Evolutionary conservation across 2,329 filamentous ascomycete species (phyloP), one percentile per base, ranked within the genome.

Genomic region (Monosporascus sp.): DNA sequence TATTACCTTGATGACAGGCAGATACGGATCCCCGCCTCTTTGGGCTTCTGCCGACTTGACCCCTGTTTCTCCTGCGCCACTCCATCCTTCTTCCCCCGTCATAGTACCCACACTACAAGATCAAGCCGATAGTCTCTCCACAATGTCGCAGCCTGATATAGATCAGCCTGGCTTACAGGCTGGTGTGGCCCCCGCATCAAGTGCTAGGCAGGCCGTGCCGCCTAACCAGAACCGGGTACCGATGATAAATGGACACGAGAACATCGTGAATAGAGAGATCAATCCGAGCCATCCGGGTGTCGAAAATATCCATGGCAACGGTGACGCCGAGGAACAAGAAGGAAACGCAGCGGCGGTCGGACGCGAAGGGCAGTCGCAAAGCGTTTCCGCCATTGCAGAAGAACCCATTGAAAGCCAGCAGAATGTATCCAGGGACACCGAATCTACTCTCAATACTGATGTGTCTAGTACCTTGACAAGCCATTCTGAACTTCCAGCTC

Each of bases 21-120:
- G 66, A 56, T 73, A 74, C 56, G 69, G 66, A 56, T 68, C 75
- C 54, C 74, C 75, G 47, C 71, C 76, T 64, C 63, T 79, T 58
- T 73, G 78, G 74, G 78, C 78, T 62, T 74, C 77, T 61, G 78
- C 78, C 69, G 72, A 76, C 66, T 70, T 82, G 53, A 79, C 73
- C 48, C 78, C 78, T 14, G 64, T 80, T 49, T 81, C 78, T 50
- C 79, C 78, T 48, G 69, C 75, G 53, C 72, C 76, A 53, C 63
- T 78, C 55, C 72, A 79, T 58, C 72, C 71, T 48, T 71, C 75
- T 52, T 74, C 76, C 26, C 68, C 77, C 46, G 67, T 75, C 51
- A 70, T 76, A 55, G 74, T 80, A 51, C 78, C 78, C 35, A 68
- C 71, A 26, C 76, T 82, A 53, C 78, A 81, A 64, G 71, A 79